A percentile compares a stretch with the other conserved stretches of the same genome.
Evolutionary conservation across 2,329 filamentous ascomycete species (phyloP).

Genomic region (Exophiala calicioides): DNA sequence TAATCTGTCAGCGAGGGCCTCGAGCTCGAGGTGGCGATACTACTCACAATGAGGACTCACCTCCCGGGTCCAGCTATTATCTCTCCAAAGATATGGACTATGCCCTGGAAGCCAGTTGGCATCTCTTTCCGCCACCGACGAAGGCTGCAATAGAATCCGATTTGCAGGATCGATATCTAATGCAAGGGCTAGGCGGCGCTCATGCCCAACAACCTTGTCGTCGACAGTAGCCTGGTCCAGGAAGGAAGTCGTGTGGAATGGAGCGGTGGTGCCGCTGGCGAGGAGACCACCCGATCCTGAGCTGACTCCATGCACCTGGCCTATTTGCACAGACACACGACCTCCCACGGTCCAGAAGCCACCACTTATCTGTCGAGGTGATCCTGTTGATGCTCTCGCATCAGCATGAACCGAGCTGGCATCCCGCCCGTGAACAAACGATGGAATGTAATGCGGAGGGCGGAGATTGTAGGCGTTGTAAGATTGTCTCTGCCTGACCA

Average conservation of each 20-base stretch:
- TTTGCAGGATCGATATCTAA: conserved; percentile 73
- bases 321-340: conserved; percentile 56
- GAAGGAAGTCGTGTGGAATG: conserved; percentile 60
- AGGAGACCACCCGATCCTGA: conserved; percentile 65
- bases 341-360: conserved; percentile 78
- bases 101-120: conserved; percentile 13
- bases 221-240: conserved; percentile 52
- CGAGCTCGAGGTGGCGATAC: not conserved
- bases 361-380: conserved; percentile 61
- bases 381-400: conserved; percentile 29
- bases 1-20: conserved; percentile 1
- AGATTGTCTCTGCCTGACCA: conserved; percentile 20
- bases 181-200: conserved; percentile 74
- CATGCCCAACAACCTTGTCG: conserved; percentile 68
- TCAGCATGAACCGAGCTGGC: conserved; percentile 51
- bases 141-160: conserved; percentile 58
- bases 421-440: conserved; percentile 45
- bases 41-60: conserved; percentile 39
- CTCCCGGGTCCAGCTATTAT: conserved; percentile 41
- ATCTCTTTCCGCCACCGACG: not conserved
- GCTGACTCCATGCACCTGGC: conserved; percentile 49
- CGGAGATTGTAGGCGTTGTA: conserved; percentile 19
- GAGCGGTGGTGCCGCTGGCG: conserved; percentile 72
- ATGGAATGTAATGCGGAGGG: conserved; percentile 28
- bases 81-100: conserved; percentile 42